Percentiles rank a stretch among this genome's conserved stretches.
Evolutionary conservation across 495 filamentous ascomycete species (phyloP).

Genomic region (Glutinoglossum americanum): DNA sequence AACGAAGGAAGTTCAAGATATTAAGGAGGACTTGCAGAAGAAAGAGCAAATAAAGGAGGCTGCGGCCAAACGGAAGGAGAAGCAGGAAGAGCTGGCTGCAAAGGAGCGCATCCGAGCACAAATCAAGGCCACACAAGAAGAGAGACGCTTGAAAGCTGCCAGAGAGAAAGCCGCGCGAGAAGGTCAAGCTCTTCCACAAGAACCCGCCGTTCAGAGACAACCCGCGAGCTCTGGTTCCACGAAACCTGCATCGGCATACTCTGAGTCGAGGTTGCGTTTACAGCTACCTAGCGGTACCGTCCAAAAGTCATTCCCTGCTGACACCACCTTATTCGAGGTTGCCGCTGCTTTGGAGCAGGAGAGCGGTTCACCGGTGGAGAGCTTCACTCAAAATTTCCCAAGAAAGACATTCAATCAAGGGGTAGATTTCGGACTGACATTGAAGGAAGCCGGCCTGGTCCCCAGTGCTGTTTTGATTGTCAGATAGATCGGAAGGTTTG

Average conservation of each 20-base stretch:
- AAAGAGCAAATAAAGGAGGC: slow-evolving; percentile 86
- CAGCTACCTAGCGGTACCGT: slow-evolving; percentile 54
- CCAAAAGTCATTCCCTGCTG: slow-evolving; percentile 61
- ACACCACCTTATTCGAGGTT: slow-evolving; percentile 87
- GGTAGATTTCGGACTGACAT: slow-evolving; percentile 68
- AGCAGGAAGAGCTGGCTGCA: slow-evolving; percentile 65
- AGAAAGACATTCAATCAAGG: slow-evolving; percentile 51
- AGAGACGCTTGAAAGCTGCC: slow-evolving; percentile 62
- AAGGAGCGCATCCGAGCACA: slow-evolving; percentile 74
- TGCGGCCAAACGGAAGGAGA: slow-evolving; percentile 62
- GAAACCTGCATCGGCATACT: slow-evolving; percentile 43
- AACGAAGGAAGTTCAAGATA: slow-evolving; percentile 53
- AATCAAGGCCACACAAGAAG: slow-evolving; percentile 80
- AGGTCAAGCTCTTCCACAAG: slow-evolving; percentile 35
- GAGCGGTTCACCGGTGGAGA: slow-evolving; percentile 38
- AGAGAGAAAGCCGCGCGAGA: slow-evolving; percentile 64
- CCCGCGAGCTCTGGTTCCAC: slow-evolving; percentile 21
- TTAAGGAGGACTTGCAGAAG: slow-evolving; percentile 63
- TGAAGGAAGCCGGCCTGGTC: slow-evolving; percentile 79
- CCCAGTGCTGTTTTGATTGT: slow-evolving; percentile 77
- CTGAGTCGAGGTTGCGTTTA: slow-evolving; percentile 61
- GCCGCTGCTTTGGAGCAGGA: slow-evolving; percentile 48
- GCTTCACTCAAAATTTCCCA: slow-evolving; percentile 72
- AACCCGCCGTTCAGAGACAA: slow-evolving; percentile 19
- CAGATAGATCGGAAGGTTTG: slow-evolving; percentile 18